A percentile compares a stretch with the other conserved stretches of the same genome.
phyloP scores from a whole-genome alignment of 257 asterid genomes.

The Leptodermis oblonga region DNA sequence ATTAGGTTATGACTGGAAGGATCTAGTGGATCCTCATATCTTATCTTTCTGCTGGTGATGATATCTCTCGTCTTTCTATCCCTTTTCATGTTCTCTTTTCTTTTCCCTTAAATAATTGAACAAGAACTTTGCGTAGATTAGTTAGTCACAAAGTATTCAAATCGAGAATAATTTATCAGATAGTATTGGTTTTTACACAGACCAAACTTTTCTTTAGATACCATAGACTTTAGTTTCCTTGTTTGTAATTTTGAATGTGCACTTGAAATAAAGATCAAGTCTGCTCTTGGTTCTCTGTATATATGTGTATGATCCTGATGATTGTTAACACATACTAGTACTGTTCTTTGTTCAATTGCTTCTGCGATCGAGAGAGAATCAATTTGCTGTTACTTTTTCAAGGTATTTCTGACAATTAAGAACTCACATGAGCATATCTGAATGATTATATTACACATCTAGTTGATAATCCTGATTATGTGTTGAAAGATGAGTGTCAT shows the following conservation, averaged over 20 bases:
- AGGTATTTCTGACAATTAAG: background rate
- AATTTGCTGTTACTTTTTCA: background rate
- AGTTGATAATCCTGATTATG: background rate
- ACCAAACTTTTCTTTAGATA: background rate
- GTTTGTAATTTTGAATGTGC: background rate
- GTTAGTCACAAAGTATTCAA: background rate
- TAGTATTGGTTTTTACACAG: background rate
- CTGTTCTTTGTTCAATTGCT: background rate
- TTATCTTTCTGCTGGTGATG: background rate
- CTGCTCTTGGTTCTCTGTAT: background rate
- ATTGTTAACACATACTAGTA: background rate
- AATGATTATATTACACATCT: background rate
- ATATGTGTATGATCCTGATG: background rate
- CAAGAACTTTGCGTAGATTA: background rate
- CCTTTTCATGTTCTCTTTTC: background rate
- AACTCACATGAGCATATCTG: background rate
- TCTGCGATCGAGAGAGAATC: background rate
- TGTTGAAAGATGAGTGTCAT: background rate
- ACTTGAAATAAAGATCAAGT: background rate
- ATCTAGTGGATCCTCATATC: background rate
- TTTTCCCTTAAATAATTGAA: background rate
- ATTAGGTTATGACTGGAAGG: background rate
- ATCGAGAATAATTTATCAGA: background rate
- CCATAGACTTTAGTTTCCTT: conserved; percentile 1
- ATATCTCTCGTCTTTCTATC: background rate